These are phyloP conservation scores for Puccinia hordei DNA, from an alignment of 1,284 basidiomycete species.

Conservation along the genomic window DNA sequence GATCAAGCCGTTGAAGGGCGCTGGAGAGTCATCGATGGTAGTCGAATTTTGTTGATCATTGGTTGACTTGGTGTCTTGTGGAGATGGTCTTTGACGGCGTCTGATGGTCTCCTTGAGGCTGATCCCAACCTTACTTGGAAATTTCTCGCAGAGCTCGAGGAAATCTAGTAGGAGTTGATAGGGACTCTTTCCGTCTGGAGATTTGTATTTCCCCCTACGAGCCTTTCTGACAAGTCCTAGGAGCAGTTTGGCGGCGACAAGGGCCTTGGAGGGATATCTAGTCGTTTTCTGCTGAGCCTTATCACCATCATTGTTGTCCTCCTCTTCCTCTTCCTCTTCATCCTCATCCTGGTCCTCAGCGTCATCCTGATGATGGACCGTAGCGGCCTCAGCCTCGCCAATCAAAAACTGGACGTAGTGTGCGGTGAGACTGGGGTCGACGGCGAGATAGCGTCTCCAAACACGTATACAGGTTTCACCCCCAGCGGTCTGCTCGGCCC, in stretches of 20 bases:
- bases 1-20: conserved; percentile 66
- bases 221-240: conserved; percentile 81
- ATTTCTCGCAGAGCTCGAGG: conserved; percentile 86
- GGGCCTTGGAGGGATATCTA: conserved; percentile 67
- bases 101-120: conserved; percentile 67
- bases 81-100: conserved; percentile 26
- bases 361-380: conserved; percentile 52
- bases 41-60: conserved; percentile 59
- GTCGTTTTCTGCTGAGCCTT: conserved; percentile 71
- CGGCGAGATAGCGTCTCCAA: conserved; percentile 83
- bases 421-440: conserved; percentile 59
- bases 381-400: conserved; percentile 47
- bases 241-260: conserved; percentile 90
- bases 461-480: conserved; percentile 82
- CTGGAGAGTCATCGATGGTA: not conserved
- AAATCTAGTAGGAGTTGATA: conserved; percentile 92
- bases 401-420: conserved; percentile 57
- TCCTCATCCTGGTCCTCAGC: conserved; percentile 4
- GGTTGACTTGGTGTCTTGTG: conserved; percentile 59
- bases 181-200: conserved; percentile 90
- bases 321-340: not conserved
- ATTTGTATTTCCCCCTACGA: conserved; percentile 76
- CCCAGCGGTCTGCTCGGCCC: conserved; percentile 77
- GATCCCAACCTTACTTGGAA: conserved; percentile 88
- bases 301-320: conserved; percentile 67